phyloP scores from a whole-genome alignment of 352 stramenopile species.

The Elongisporangium anandrum region DNA sequence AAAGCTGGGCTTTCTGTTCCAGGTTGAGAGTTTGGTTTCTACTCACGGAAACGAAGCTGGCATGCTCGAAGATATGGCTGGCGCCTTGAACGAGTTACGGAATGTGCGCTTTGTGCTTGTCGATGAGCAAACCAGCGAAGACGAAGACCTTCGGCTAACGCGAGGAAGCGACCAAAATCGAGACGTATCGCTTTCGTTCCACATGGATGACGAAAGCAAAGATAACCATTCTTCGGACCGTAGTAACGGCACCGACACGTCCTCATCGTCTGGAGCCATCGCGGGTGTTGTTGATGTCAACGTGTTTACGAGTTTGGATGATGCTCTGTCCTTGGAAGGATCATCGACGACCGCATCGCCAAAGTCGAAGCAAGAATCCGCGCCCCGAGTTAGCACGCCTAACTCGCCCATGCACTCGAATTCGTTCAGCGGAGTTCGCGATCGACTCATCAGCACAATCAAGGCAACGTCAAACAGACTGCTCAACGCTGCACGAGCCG shows the following conservation, averaged over 20 bases:
- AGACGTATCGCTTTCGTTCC: constrained; percentile 53
- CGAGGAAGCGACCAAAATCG: constrained; percentile 25
- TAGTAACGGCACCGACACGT: constrained; percentile 11
- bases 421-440: constrained; percentile 63
- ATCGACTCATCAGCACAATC: constrained; percentile 63
- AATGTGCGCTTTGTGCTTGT: constrained; percentile 80
- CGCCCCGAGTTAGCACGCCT: constrained; percentile 4
- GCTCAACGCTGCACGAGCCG: constrained; percentile 20
- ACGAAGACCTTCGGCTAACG: constrained; percentile 13
- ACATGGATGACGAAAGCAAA: constrained; percentile 70
- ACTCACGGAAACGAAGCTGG: constrained; percentile 85
- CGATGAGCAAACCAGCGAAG: constrained; percentile 59
- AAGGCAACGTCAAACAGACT: constrained; percentile 21
- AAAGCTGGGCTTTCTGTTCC: constrained; percentile 78
- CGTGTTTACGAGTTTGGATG: constrained; percentile 72
- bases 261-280: constrained; percentile 34
- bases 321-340: constrained; percentile 41
- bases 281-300: constrained; percentile 78
- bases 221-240: constrained; percentile 16
- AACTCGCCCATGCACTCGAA: constrained; percentile 34
- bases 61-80: constrained; percentile 87
- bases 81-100: constrained; percentile 73
- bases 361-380: constrained; percentile 16
- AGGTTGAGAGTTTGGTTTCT: constrained; percentile 81
- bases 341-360: constrained; percentile 1